These are phyloP conservation scores for Crithidia mellificae DNA, from an alignment of 208 protist species.

Conservation along the genomic window DNA sequence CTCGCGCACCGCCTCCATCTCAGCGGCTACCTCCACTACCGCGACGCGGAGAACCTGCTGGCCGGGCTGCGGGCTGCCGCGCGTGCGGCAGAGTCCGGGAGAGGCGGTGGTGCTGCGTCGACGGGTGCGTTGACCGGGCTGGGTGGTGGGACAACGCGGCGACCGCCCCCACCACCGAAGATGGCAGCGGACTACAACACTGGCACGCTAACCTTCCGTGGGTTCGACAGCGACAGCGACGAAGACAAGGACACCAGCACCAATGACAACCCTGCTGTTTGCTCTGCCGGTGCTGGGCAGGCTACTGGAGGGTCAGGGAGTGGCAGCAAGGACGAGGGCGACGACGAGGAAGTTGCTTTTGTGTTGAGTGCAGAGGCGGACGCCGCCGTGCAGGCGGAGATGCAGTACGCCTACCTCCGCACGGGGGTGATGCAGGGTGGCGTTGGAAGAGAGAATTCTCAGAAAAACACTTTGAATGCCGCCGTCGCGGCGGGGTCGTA, in stretches of 20 bases:
- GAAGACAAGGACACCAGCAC: neutral
- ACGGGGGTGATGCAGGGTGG: neutral
- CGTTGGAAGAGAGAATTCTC: no score
- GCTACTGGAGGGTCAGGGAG: neutral
- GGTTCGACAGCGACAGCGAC: slow-evolving; percentile 57
- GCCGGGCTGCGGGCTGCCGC: slow-evolving; percentile 26
- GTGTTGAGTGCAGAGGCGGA: slow-evolving; percentile 24
- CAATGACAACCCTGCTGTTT: neutral
- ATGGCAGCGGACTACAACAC: slow-evolving; percentile 76
- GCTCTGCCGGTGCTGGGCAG: neutral
- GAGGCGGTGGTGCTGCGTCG: neutral
- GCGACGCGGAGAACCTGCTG: slow-evolving; percentile 52
- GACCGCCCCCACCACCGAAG: slow-evolving; percentile 11
- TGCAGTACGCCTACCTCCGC: slow-evolving; percentile 30
- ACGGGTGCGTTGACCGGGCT: no score
- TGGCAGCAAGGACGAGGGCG: neutral
- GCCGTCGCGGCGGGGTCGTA: neutral
- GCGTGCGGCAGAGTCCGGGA: neutral
- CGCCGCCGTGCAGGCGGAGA: slow-evolving; percentile 35
- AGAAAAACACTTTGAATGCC: no score
- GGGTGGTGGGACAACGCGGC: neutral
- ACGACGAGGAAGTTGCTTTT: neutral
- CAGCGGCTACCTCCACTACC: slow-evolving; percentile 52
- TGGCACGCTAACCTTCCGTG: slow-evolving; percentile 72
- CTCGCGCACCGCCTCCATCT: slow-evolving; percentile 50